phyloP scores from a whole-genome alignment of 192 early-diverging fungal species.

The Kickxella alabastrina region DNA sequence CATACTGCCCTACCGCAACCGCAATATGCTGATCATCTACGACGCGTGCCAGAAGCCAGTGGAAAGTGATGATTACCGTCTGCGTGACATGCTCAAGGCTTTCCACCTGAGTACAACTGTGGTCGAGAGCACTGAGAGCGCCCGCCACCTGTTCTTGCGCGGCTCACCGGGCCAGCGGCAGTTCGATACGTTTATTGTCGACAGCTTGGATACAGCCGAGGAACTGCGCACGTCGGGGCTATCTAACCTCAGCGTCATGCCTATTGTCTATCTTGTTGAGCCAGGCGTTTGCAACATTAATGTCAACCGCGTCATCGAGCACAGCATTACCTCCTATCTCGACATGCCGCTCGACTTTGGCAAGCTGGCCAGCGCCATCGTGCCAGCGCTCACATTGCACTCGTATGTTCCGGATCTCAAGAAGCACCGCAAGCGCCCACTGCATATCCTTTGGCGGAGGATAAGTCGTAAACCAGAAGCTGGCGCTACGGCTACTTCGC shows the following conservation, averaged over 20 bases:
- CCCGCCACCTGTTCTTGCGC: constrained; percentile 35
- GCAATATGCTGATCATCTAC: constrained; percentile 65
- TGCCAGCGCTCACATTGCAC: constrained; percentile 69
- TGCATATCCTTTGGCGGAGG: constrained; percentile 85
- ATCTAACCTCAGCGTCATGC: constrained; percentile 59
- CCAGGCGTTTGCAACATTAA: constrained; percentile 18
- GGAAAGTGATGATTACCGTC: constrained; percentile 20
- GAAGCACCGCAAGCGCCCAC: constrained; percentile 56
- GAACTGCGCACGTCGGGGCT: constrained; percentile 52
- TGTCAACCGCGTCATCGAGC: constrained; percentile 53
- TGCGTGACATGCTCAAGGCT: constrained; percentile 51
- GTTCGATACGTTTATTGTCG: constrained; percentile 69
- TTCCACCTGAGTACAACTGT: constrained; percentile 57
- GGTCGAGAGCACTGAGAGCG: constrained; percentile 29
- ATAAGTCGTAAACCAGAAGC: constrained; percentile 82
- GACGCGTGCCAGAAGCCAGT: constrained; percentile 48
- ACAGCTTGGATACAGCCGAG: constrained; percentile 57
- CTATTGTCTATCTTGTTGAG: constrained; percentile 64
- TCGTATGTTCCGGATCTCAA: constrained; percentile 59
- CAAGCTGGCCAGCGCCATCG: constrained; percentile 65
- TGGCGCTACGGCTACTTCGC: constrained; percentile 69
- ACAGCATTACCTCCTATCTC: constrained; percentile 68
- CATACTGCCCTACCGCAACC: constrained; percentile 59
- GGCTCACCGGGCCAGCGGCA: constrained; percentile 32
- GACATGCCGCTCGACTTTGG: constrained; percentile 59